phyloP scores from a whole-genome alignment of 176 grass and related monocot species.

The Secale cereale region DNA sequence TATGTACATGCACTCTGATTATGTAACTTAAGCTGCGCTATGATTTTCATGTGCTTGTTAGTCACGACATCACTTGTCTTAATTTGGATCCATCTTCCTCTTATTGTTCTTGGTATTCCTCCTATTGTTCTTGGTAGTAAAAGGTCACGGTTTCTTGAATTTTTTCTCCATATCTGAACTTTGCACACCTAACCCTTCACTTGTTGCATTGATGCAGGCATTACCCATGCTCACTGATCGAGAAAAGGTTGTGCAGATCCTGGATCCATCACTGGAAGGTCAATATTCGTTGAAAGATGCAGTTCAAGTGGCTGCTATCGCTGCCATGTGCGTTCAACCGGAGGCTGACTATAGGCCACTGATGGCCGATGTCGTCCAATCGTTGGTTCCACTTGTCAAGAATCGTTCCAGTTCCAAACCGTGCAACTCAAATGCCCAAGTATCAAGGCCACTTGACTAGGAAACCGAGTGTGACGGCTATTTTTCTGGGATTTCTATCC shows the following conservation, averaged over 20 bases:
- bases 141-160: neutral
- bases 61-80: neutral
- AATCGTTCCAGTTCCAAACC: constrained; percentile 44
- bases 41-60: neutral
- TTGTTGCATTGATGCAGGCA: constrained; percentile 51
- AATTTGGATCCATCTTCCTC: constrained; percentile 21
- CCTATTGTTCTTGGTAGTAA: constrained; percentile 6
- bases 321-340: constrained; percentile 95
- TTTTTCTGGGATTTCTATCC: neutral
- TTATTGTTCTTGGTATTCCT: constrained; percentile 5
- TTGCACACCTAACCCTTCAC: constrained; percentile 15
- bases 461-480: neutral
- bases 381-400: constrained; percentile 87
- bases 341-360: constrained; percentile 97
- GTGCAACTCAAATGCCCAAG: constrained; percentile 41
- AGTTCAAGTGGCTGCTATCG: constrained; percentile 96
- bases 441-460: constrained; percentile 32
- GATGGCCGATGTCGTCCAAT: constrained; percentile 98
- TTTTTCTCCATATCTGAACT: constrained; percentile 15
- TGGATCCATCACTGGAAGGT: constrained; percentile 95
- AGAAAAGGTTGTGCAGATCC: constrained; percentile 80
- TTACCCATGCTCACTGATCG: constrained; percentile 84
- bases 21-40: neutral
- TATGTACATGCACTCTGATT: neutral
- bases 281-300: constrained; percentile 97